Evolutionary conservation across 495 filamentous ascomycete species (phyloP), one percentile per base, ranked within the genome.

Genomic region (Lasiosphaeria miniovina): DNA sequence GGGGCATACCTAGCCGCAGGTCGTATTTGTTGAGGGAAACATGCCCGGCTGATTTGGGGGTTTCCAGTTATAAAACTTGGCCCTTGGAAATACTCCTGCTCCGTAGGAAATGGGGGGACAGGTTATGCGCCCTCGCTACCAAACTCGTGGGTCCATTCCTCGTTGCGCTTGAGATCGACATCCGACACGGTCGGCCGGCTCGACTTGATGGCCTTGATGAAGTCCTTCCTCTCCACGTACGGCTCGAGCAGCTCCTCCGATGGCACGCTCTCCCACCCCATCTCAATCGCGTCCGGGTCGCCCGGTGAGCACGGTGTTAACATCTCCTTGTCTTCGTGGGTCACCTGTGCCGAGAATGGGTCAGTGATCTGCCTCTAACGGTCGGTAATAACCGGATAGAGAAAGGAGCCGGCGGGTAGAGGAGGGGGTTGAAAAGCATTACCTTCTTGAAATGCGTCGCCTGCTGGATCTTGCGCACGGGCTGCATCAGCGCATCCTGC

Each of bases 371-470:
- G 6, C 6, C 2, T 24, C 24, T 24, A 2, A 24, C 24, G 0
- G 24, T 24, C 24, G 9, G 9, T 53, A 10, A 36, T 53, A 53
- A 8, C 8, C 1, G 11, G 50, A 4, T 11, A 34, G 50, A 4
- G 15, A 8, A 17, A 54, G 0, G 17, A 32, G n/a, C 17, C 7
- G 36, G 46, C 2, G 24, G 2, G 24, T 24, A 2, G 24, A 24
- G 24, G 24, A 24, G 24, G 24, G 24, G 24, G n/a, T n/a, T n/a
- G n/a, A 62, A 38, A 12, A 9, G 41, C 6, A 71, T 48, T 79
- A 94, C 93, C 82, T 89, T 88, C 72, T 97, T 98, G 76, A 98
- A 99, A 77, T 99, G 94, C 58, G 94, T 99, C 35, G 94, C 94
- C 51, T 90, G 96, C 76, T 98, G 93, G 62, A 99, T 98, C 77